A percentile compares a stretch with the other conserved stretches of the same genome.
Evolutionary conservation across 768 basidiomycete genomes (phyloP).

Genomic region (Chiua virens): DNA sequence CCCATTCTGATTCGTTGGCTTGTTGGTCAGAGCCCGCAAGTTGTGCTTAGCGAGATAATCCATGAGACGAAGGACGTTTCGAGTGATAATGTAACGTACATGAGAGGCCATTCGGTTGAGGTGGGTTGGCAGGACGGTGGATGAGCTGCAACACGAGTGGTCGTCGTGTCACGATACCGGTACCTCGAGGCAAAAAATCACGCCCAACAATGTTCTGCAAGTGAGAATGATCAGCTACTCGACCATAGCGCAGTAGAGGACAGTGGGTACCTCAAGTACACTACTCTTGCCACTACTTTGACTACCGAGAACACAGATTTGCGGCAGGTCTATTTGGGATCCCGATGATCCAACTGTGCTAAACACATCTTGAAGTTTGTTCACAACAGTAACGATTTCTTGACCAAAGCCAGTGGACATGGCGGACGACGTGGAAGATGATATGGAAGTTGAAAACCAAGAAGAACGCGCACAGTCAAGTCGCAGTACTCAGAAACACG

Average conservation of each 20-base stretch:
- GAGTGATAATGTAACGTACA: conserved; percentile 34
- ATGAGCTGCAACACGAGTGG: conserved; percentile 97
- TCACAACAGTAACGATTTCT: conserved; percentile 79
- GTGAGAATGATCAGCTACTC: conserved; percentile 8
- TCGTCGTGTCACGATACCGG: conserved; percentile 96
- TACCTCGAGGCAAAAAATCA: conserved; percentile 98
- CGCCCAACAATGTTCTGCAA: conserved; percentile 93
- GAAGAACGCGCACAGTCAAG: conserved; percentile 1
- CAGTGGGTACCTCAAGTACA: conserved; percentile 72
- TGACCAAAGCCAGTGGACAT: conserved; percentile 68
- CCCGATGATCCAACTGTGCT: conserved; percentile 77
- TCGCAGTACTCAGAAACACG: conserved; percentile 21
- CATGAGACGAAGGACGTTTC: not conserved
- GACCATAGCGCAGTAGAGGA: not conserved
- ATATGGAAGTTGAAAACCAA: conserved; percentile 17
- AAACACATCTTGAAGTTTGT: conserved; percentile 92
- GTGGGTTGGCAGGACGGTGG: conserved; percentile 63
- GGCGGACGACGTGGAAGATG: conserved; percentile 12
- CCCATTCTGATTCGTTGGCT: conserved; percentile 96
- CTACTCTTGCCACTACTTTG: conserved; percentile 94
- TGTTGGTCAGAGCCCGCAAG: conserved; percentile 59
- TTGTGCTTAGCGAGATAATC: conserved; percentile 18
- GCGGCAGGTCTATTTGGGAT: conserved; percentile 82
- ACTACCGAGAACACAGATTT: conserved; percentile 89
- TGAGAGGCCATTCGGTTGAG: conserved; percentile 43